Base-by-base conservation (phyloP, 768 basidiomycete genomes). In the Fibroporia radiculosa region DNA sequence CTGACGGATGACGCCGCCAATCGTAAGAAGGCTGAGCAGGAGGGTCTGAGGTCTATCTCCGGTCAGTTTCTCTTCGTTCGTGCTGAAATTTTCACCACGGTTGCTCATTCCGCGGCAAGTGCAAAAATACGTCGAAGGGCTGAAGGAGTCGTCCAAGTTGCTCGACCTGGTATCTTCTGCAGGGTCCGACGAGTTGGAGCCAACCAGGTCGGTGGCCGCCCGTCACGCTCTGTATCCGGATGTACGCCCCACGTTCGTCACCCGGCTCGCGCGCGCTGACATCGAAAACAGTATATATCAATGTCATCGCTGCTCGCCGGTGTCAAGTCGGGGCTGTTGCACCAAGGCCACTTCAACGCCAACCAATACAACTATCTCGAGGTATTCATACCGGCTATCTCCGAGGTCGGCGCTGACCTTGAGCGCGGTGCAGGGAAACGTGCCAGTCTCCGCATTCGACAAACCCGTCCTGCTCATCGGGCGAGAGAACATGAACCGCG, bases 361-460 rank as follows among this genome's bases (percentile, higher is more conserved):
- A 96, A 89, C 54, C 82, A 82, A 52, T 99, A 93, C 65, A 98
- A 99, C 61, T 98, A 93, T 55, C 72, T 97, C 12, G 95, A 97
- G 74, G 89, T 83, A 34, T 42, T 4, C 26, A 26, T 12, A 25
- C 16, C 16, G 11, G 6, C 12, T 18, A 5, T 31, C 32, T n/a
- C n/a, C n/a, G n/a, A n/a, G n/a, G n/a, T n/a, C n/a, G n/a, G n/a
- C n/a, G n/a, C n/a, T n/a, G n/a, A n/a, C n/a, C n/a, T n/a, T 22
- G 14, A 23, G 10, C 25, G n/a, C n/a, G n/a, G n/a, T 16, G 25
- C 25, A 91, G 85, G 95, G 93, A 6, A 86, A 73, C 37, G 92
- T 96, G 14, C 71, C 78, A 3, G 82, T 86, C 0, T 78, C 82
- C 1, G 75, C 73, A 0, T 85, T 86, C 54, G 66, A 70, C 24